Percentiles rank a stretch among this genome's conserved stretches.
These are phyloP conservation scores for Penicillium sp. DNA, from an alignment of 2,329 filamentous ascomycete species.

Conservation along the genomic window DNA sequence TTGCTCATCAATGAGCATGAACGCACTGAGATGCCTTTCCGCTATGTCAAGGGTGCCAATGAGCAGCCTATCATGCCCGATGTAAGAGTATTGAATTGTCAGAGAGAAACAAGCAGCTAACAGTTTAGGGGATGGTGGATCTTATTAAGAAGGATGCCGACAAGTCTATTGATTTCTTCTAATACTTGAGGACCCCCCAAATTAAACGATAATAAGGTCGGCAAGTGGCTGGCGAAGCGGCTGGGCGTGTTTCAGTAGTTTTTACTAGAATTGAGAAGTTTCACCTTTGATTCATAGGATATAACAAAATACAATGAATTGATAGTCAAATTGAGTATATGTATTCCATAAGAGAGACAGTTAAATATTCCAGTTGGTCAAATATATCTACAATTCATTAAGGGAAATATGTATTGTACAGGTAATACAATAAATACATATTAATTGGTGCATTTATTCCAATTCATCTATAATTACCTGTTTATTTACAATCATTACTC, in stretches of 20 bases:
- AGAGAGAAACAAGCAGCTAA: conserved; percentile 18
- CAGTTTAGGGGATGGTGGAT: conserved; percentile 79
- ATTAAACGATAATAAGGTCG: conserved; percentile 2
- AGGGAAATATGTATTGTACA: neutral
- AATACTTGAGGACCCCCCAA: neutral
- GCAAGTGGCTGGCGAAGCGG: neutral
- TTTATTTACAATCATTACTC: neutral
- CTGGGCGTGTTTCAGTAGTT: neutral
- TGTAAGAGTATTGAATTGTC: conserved; percentile 53
- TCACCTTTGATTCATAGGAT: neutral
- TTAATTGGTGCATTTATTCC: neutral
- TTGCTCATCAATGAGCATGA: conserved; percentile 87
- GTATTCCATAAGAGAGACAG: no score
- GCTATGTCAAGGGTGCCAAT: conserved; percentile 75
- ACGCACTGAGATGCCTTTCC: conserved; percentile 96
- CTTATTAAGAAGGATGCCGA: conserved; percentile 91
- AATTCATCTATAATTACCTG: neutral
- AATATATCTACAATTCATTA: neutral
- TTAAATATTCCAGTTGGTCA: no score
- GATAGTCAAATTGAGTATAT: no score
- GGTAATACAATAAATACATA: neutral
- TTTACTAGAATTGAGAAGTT: neutral
- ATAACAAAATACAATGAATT: neutral
- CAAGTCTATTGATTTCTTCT: conserved; percentile 86
- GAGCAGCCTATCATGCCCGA: conserved; percentile 87